phyloP scores from a whole-genome alignment of 345 rosid species.

The Geranium brycei region DNA sequence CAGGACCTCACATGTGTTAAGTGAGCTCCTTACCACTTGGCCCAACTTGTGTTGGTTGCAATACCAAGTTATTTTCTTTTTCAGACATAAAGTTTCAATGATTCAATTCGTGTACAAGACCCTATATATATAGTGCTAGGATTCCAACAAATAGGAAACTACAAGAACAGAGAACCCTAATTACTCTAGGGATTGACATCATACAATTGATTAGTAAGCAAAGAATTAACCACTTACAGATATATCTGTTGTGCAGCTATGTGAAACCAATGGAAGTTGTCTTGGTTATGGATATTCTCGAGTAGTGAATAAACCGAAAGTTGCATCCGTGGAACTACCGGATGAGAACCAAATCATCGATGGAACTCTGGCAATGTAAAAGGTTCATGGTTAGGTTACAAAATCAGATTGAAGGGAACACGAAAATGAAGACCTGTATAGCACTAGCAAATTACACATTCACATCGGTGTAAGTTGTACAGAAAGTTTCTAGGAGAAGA shows the following conservation, averaged over 20 bases:
- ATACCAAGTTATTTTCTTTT: conserved; percentile 1
- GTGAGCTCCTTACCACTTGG: too few relatives aligned
- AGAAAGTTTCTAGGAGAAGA: background rate
- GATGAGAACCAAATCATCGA: conserved; percentile 61
- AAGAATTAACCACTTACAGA: background rate
- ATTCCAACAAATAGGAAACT: too few relatives aligned
- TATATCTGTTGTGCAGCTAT: conserved; percentile 39
- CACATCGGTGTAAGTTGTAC: background rate
- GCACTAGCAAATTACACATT: background rate
- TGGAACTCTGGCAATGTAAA: conserved; percentile 65
- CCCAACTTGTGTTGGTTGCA: too few relatives aligned
- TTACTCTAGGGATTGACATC: too few relatives aligned
- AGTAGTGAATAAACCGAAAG: conserved; percentile 45
- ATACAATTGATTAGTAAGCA: too few relatives aligned
- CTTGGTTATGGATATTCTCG: conserved; percentile 89
- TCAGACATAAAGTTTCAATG: background rate
- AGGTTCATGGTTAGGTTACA: background rate
- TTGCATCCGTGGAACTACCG: conserved; percentile 37
- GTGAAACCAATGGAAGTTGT: conserved; percentile 79
- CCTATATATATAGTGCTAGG: too few relatives aligned
- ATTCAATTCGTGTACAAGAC: too few relatives aligned
- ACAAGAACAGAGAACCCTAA: too few relatives aligned
- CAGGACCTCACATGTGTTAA: too few relatives aligned
- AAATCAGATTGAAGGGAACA: background rate
- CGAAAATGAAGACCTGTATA: background rate